phyloP scores from a whole-genome alignment of 139 green algal genomes.

The Tetradesmus lagerheimii region DNA sequence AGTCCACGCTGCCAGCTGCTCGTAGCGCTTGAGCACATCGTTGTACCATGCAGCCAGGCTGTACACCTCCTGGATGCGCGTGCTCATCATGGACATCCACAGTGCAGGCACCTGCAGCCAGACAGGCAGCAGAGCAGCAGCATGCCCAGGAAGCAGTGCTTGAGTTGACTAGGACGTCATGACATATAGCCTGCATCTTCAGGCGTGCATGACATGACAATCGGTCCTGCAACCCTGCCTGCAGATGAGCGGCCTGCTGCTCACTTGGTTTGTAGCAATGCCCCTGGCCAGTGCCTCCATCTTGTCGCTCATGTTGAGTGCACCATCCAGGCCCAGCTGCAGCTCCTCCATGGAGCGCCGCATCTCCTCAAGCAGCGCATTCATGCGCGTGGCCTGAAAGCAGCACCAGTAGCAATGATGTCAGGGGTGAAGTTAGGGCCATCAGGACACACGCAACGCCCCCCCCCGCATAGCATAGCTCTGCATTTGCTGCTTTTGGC shows the following conservation, averaged over 20 bases:
- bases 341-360: slow-evolving; percentile 88
- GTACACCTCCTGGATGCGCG: slow-evolving; percentile 85
- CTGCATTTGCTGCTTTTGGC: background rate
- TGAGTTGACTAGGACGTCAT: no score
- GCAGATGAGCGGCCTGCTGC: slow-evolving; percentile 32
- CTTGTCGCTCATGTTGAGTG: slow-evolving; percentile 89
- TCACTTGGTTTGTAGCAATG: slow-evolving; percentile 80
- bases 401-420: background rate
- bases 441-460: background rate
- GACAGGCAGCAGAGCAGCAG: background rate
- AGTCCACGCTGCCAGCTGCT: slow-evolving; percentile 85
- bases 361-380: slow-evolving; percentile 85
- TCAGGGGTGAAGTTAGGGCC: background rate
- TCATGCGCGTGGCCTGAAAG: slow-evolving; percentile 81
- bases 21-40: slow-evolving; percentile 80
- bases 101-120: slow-evolving; percentile 35
- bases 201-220: no score
- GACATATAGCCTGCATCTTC: no score
- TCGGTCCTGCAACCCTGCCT: no score
- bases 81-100: slow-evolving; percentile 88
- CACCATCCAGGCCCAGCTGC: slow-evolving; percentile 86
- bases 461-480: background rate
- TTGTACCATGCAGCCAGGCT: slow-evolving; percentile 76
- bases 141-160: background rate
- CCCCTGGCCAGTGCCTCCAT: slow-evolving; percentile 84